Base-by-base conservation (phyloP, 345 rosid genomes). In the Physaria fendleri region DNA sequence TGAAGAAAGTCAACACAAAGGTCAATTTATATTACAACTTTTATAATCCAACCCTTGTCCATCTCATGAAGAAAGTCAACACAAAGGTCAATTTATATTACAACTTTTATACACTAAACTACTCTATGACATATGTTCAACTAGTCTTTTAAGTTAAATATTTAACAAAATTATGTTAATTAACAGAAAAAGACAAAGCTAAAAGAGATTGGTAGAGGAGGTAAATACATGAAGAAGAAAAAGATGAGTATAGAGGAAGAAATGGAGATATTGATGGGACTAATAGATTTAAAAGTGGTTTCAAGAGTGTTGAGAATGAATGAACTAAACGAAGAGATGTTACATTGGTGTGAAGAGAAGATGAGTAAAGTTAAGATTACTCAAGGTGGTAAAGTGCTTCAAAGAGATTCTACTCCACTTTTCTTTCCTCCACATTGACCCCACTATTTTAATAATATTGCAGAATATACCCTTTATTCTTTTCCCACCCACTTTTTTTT, bases 301-400 rank as follows among this genome's bases (percentile, higher is more conserved):
- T 94, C 96, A 27, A 81, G 97, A 79, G 97, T 87, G 8, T 71
- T 94, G 64, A 90, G 97, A 27, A 90, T 77, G 88, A 66, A 59
- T 18, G 85, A 78, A 13, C 34, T 94, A 37, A 80, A 70, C 5
- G 99, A 94, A 62, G 85, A 83, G 52, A 84, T 81, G 56, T 51
- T 87, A 56, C 96, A 94, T 59, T 94, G 99, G 99, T 85, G 95
- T 29, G 99, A 90, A 68, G 97, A 76, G 72, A 94, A 90, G 79
- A 90, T 85, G 96, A 94, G 88, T 87, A 94, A 80, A 82, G 87
- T 90, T 17, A 87, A 78, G 16, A 65, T 90, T 16, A 32, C 61
- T 54, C 66, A 65, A 48, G 85, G 77, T 30, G 90, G 96, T 57
- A 82, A 83, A 56, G 66, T 33, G 1, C 73, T 94, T 32, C 95